A percentile compares a stretch with the other conserved stretches of the same genome.
These are phyloP conservation scores for Geotrichum carabidarum DNA, from an alignment of 1,139 yeast species.

Conservation along the genomic window DNA sequence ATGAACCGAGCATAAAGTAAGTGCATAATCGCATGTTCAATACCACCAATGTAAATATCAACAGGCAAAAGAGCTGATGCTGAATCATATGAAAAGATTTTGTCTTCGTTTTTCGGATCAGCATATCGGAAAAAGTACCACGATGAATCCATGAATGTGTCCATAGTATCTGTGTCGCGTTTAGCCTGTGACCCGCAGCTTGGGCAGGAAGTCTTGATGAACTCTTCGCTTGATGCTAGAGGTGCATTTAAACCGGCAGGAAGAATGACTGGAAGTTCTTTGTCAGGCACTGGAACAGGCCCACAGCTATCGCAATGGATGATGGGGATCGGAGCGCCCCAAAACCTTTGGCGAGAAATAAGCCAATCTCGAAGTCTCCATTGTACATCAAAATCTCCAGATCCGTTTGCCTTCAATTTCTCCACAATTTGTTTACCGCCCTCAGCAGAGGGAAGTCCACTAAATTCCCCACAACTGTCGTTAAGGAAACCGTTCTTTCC, in stretches of 20 bases:
- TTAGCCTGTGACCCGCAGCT: slow-evolving; percentile 68
- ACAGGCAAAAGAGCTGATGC: slow-evolving; percentile 69
- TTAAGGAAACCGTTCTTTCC: slow-evolving; percentile 52
- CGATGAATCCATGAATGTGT: slow-evolving; percentile 94
- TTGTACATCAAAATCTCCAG: slow-evolving; percentile 51
- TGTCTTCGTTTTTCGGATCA: slow-evolving; percentile 57
- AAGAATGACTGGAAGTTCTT: slow-evolving; percentile 71
- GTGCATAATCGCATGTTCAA: slow-evolving; percentile 94
- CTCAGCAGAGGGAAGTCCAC: slow-evolving; percentile 47
- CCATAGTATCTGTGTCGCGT: slow-evolving; percentile 97
- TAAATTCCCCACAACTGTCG: slow-evolving; percentile 46
- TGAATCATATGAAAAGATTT: slow-evolving; percentile 50
- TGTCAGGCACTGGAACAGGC: slow-evolving; percentile 81
- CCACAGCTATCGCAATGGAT: slow-evolving; percentile 85
- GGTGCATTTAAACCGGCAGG: slow-evolving; percentile 73
- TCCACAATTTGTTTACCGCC: slow-evolving; percentile 52
- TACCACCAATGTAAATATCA: slow-evolving; percentile 88
- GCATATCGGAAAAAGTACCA: slow-evolving; percentile 89
- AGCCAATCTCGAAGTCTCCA: slow-evolving; percentile 86
- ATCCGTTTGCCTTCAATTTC: slow-evolving; percentile 38
- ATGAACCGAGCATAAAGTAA: slow-evolving; percentile 78
- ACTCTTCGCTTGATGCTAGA: slow-evolving; percentile 60
- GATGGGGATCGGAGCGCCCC: slow-evolving; percentile 99
- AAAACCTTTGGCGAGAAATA: slow-evolving; percentile 86
- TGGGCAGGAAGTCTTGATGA: slow-evolving; percentile 74